Evolutionary conservation across 306 rosid species (phyloP), one percentile per base, ranked within the genome.

Genomic region (Cucurbita ficifolia): DNA sequence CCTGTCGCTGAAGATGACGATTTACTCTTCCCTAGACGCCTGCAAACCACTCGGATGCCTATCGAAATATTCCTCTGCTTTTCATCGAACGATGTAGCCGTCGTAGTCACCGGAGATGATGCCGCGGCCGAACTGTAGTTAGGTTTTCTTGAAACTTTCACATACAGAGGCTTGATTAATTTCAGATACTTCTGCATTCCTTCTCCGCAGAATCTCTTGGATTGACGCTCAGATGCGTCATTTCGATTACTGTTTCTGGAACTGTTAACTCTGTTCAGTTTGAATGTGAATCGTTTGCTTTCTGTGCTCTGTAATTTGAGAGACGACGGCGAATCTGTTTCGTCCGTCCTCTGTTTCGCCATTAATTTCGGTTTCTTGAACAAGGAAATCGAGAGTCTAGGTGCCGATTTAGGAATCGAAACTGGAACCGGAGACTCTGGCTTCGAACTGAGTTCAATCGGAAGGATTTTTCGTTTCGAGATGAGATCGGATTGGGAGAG

Each of bases 371-470:
- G 80, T 79, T 84, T 92, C 75, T 81, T 81, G 64, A 85, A 87
- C 72, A 75, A 78, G 74, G 86, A 85, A 51, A 82, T 85, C 65
- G 96, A 83, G 75, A 93, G 86, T 52, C 82, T 93, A 0, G 93
- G 96, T 0, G 94, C 89, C 14, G 98, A 90, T 87, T 83, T 93
- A 12, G 48, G 73, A 68, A 68, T 7, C 55, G 89, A 89, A 35
- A 88, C 82, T 17, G 98, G 76, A 54, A 87, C 88, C 29, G 98
- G 97, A n/a, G 96, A 94, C 42, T 94, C 97, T 19, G 94, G 96
- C 68, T 90, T 94, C 3, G 86, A 79, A 52, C 67, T 49, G 40
- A 93, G 92, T 33, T 89, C 92, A 8, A 94, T 79, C 0, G 96
- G 98, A 62, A 89, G 96, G 63, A 94, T 75, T 81, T 87, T 94